Conservation (phyloP, 2,329 filamentous ascomycete genomes). For the Zalaria sp. region DNA sequence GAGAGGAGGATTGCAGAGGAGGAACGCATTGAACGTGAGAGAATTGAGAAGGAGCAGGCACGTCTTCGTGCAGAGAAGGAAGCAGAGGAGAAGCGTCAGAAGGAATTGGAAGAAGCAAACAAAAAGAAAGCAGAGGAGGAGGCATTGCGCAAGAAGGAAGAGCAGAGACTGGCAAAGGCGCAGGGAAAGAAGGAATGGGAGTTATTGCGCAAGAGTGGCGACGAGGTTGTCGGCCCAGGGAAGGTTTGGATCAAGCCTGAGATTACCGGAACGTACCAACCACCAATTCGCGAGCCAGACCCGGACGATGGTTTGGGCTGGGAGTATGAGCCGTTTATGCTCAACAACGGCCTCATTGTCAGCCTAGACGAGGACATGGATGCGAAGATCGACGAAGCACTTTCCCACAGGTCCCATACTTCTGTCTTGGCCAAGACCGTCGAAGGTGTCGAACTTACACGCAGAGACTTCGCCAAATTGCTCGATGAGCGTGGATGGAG, state of each 20-base stretch:
- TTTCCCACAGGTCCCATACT: constrained; percentile 11
- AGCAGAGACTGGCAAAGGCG: not conserved
- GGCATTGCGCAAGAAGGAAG: constrained; percentile 4
- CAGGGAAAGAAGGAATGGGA: too few species aligned
- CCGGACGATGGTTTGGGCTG: too few species aligned
- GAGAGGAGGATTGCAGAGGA: not conserved
- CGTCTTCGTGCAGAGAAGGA: constrained; percentile 5
- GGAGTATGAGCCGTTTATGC: too few species aligned
- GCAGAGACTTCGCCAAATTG: constrained; percentile 51
- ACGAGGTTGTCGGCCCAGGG: too few species aligned
- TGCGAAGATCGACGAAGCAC: constrained; percentile 19
- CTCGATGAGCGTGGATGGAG: constrained; percentile 19
- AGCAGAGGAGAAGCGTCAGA: constrained; percentile 5
- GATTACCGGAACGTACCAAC: too few species aligned
- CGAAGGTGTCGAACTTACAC: constrained; percentile 29
- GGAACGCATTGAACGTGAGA: constrained; percentile 1
- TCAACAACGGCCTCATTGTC: constrained; percentile 8
- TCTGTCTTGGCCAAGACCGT: constrained; percentile 16
- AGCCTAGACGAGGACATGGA: constrained; percentile 26
- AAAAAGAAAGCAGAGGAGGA: constrained; percentile 2
- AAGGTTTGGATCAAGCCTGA: too few species aligned
- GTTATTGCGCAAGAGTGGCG: too few species aligned
- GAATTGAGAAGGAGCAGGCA: constrained; percentile 3
- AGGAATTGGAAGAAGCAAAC: constrained; percentile 5
- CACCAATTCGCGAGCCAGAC: too few species aligned